Evolutionary conservation across 2,329 filamentous ascomycete genomes (phyloP).

Genomic region (Neospermospora avenae): DNA sequence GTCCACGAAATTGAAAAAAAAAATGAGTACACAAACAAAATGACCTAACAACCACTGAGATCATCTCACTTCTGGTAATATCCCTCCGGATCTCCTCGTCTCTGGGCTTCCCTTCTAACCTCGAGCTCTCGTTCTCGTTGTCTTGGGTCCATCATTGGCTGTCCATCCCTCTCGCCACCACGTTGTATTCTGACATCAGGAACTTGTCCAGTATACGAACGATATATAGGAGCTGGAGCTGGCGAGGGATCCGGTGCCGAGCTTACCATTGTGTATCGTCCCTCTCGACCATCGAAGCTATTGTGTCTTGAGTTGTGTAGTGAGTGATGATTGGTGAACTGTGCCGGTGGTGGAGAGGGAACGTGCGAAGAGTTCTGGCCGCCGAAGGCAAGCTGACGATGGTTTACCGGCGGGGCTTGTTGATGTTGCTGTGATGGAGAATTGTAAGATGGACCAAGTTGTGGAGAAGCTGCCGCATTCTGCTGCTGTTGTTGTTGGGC

Average conservation of each 20-base stretch:
- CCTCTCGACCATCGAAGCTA: conserved; percentile 33
- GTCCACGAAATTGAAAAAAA: neutral
- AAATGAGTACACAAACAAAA: neutral
- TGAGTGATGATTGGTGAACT: conserved; percentile 26
- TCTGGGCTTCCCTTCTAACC: neutral
- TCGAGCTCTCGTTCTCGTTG: neutral
- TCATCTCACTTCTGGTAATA: too few relatives aligned
- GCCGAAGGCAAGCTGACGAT: conserved; percentile 32
- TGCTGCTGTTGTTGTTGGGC: conserved; percentile 31
- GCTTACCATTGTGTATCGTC: conserved; percentile 21
- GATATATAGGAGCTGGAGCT: conserved; percentile 25
- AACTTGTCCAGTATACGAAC: neutral
- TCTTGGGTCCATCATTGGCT: neutral
- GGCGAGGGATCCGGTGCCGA: conserved; percentile 15
- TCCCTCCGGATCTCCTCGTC: neutral
- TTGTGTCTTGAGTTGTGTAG: conserved; percentile 31
- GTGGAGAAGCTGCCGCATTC: conserved; percentile 27
- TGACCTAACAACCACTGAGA: neutral
- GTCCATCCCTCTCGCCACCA: neutral
- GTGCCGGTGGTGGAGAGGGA: conserved; percentile 30
- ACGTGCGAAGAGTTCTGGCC: conserved; percentile 26
- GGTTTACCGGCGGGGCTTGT: conserved; percentile 20
- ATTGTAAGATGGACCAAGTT: conserved; percentile 29
- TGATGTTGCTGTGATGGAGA: conserved; percentile 25
- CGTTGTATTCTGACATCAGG: neutral